Evolutionary conservation across 495 filamentous ascomycete species (phyloP), one percentile per base, ranked within the genome.

Genomic region (Barbatosphaeria neglecta): DNA sequence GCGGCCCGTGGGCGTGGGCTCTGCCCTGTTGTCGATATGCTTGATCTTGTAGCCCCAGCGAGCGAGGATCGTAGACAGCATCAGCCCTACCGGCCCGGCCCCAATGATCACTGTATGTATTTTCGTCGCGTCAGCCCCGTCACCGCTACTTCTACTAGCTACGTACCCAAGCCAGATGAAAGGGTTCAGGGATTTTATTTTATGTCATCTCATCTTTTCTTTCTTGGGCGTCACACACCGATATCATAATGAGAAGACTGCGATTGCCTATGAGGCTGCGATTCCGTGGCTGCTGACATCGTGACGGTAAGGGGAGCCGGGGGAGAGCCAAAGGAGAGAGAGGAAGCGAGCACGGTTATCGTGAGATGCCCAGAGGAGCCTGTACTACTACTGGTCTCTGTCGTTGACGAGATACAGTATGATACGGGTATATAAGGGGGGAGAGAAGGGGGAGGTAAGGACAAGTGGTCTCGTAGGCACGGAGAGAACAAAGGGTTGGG

Each of bases 61-160:
- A 43, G 77, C 75, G 17, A 88, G 70, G 63, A 84, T 88, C 16
- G 87, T 83, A n/a, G 84, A 88, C 13, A 95, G 75, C 56, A 90
- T 76, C 44, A 93, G 75, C 35, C 88, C 89, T 23, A 86, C 87
- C n/a, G 89, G 87, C 25, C 88, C 87, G 41, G 88, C 89, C 49
- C 88, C 88, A 47, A 95, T 72, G 55, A 95, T 88, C 56, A 93
- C 86, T 74, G 39, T 13, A n/a, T 33, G 31, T 37, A 22, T 31
- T 41, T 28, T 45, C 43, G 41, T 44, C n/a, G 25, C 20, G 6
- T 5, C 6, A 19, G 8, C n/a, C n/a, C n/a, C n/a, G n/a, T n/a
- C n/a, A n/a, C n/a, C n/a, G n/a, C n/a, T n/a, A n/a, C n/a, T n/a
- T n/a, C n/a, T n/a, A n/a, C n/a, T n/a, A n/a, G n/a, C n/a, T n/a